Evolutionary conservation across 1,139 yeast species (phyloP), one percentile per base, ranked within the genome.

Genomic region (Protomyces inundatus): DNA sequence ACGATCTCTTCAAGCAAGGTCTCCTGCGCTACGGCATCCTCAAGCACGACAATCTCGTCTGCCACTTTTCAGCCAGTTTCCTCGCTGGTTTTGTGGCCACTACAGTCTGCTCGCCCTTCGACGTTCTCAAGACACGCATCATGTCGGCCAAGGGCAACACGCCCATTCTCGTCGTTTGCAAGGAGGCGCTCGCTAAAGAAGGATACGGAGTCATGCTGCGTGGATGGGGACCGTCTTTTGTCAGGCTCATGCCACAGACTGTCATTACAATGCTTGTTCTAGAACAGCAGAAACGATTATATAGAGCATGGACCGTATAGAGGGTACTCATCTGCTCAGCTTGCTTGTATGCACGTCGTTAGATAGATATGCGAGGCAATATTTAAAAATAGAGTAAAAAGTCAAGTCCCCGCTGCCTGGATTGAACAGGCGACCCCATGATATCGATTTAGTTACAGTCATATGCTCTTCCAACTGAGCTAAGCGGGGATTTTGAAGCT

Each of bases 71-170:
- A 40, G 88, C 95, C 0, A 85, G 91, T 3, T 77, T 88, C 66
- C 73, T 87, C 67, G 95, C 96, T 0, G 96, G 96, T 10, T 77
- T 89, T 46, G 90, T 88, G 9, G 96, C 96, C 4, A 89, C 96
- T 0, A 90, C 96, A 0, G 87, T 88, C 30, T 90, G 96, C 74
- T 87, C 95, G 1, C 96, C 96, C 0, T 96, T 93, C 7, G 96
- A 90, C 74, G 97, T 90, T 7, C 86, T 90, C 61, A 90, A 89
- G 75, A 90, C 96, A 0, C 80, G 95, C 72, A 86, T 89, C 66
- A 90, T 90, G 96, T 86, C 87, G 70, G 82, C 86, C 56, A 66
- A 75, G 40, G 66, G 61, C 37, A 65, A 65, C 40, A 56, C 63
- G 35, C 36, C 64, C 54, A 87, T 90, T 0, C 64, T 82, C 1